These are phyloP conservation scores for Filobasidium floriforme DNA, from an alignment of 768 basidiomycete species.

Conservation along the genomic window DNA sequence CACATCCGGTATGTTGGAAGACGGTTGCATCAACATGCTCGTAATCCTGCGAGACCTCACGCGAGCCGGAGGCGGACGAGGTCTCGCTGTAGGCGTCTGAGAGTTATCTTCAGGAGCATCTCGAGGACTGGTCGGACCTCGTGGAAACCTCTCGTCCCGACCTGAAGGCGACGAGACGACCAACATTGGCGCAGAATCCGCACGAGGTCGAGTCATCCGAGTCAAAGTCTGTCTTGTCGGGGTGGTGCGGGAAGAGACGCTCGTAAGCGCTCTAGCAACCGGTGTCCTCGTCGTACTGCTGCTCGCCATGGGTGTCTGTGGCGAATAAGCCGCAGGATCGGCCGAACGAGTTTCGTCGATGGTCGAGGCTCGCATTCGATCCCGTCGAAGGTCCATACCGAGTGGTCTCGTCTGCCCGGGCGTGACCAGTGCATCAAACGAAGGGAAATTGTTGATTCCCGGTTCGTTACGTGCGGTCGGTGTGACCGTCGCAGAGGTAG, in stretches of 20 bases:
- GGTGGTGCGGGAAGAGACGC: slow-evolving; percentile 9
- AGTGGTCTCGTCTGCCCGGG: background rate
- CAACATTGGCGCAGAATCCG: slow-evolving; percentile 40
- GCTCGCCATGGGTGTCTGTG: background rate
- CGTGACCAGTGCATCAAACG: slow-evolving; percentile 9
- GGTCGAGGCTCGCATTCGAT: background rate
- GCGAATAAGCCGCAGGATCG: slow-evolving; percentile 3
- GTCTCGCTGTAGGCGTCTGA: background rate
- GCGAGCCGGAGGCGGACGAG: background rate
- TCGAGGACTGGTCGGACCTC: background rate
- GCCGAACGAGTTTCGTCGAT: background rate
- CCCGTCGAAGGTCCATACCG: background rate
- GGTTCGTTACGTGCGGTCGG: background rate
- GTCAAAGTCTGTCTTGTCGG: slow-evolving; percentile 24
- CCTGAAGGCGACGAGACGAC: slow-evolving; percentile 23
- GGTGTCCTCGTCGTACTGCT: slow-evolving; percentile 16
- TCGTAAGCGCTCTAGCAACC: slow-evolving; percentile 20
- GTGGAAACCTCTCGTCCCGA: background rate
- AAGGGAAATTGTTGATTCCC: background rate
- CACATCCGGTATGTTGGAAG: background rate
- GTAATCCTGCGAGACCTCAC: background rate
- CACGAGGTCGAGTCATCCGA: slow-evolving; percentile 29
- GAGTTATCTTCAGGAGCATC: background rate
- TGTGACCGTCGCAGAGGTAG: background rate
- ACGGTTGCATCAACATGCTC: background rate